These are phyloP conservation scores for Hypoxylon sp. DNA, from an alignment of 2,329 filamentous ascomycete genomes.

Conservation along the genomic window DNA sequence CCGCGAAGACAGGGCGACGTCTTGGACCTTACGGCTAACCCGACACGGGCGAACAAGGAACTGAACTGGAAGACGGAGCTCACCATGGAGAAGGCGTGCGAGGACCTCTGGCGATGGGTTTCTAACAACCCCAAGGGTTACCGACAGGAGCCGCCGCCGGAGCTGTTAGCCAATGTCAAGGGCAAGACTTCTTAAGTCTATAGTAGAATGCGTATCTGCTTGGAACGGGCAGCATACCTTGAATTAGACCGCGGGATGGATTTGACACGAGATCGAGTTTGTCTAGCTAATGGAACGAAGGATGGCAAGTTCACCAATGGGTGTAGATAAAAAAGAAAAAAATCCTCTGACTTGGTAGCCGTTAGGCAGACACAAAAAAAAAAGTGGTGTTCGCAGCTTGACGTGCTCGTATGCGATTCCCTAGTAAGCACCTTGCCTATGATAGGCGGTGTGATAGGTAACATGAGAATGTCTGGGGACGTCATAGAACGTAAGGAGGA, in stretches of 20 bases:
- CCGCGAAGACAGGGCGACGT: conserved; percentile 87
- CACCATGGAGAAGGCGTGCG: conserved; percentile 90
- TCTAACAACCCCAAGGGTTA: conserved; percentile 97
- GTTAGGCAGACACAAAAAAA: no score
- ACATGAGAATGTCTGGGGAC: neutral
- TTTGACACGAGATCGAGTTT: conserved; percentile 10
- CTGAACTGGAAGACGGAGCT: conserved; percentile 90
- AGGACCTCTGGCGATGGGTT: conserved; percentile 96
- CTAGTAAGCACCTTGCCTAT: neutral
- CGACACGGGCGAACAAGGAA: conserved; percentile 84
- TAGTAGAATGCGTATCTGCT: no score
- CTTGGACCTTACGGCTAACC: conserved; percentile 92
- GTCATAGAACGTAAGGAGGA: neutral
- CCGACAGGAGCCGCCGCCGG: conserved; percentile 85
- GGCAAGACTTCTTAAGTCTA: conserved; percentile 39
- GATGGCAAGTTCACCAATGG: conserved; percentile 16
- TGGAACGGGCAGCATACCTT: neutral
- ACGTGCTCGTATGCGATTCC: neutral
- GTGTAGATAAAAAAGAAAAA: conserved; percentile 15
- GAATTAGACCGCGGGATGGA: conserved; percentile 13
- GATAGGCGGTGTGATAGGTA: neutral
- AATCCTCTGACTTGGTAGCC: neutral
- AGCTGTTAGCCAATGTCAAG: conserved; percentile 74
- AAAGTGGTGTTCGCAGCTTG: neutral
- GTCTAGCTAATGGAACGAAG: conserved; percentile 1